phyloP scores from a whole-genome alignment of 345 rosid species.

The Physaria fendleri region DNA sequence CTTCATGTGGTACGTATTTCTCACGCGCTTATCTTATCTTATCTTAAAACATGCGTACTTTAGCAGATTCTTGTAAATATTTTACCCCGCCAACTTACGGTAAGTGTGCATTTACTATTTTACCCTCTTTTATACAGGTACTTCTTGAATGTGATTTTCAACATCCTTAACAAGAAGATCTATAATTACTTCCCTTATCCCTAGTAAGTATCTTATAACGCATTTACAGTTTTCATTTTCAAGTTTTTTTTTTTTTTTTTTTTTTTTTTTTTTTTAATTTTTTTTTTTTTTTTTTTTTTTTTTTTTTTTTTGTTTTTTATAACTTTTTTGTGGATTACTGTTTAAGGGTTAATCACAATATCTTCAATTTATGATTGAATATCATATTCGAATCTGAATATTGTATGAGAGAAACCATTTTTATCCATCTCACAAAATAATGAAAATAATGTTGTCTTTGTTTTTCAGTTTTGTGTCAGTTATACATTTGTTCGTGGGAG shows the following conservation, averaged over 20 bases:
- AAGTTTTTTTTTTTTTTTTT: too few species aligned
- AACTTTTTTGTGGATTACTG: not conserved
- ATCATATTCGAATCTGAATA: conserved; percentile 9
- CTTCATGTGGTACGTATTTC: conserved; percentile 77
- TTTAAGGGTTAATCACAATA: not conserved
- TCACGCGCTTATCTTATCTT: conserved; percentile 15
- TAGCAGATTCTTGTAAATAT: not conserved
- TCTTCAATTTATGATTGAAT: not conserved
- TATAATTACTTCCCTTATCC: conserved; percentile 97
- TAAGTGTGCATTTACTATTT: not conserved
- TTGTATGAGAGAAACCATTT: not conserved
- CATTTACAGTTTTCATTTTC: too few species aligned
- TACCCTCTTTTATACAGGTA: conserved; percentile 17
- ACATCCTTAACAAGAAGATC: conserved; percentile 95
- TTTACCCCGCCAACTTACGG: conserved; percentile 18
- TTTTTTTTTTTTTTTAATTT: not conserved
- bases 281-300: too few species aligned
- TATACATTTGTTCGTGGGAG: conserved; percentile 87
- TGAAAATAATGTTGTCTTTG: not conserved
- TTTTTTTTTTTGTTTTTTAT: too few species aligned
- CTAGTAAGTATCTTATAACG: conserved; percentile 45
- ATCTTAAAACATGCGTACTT: not conserved
- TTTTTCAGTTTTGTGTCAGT: conserved; percentile 82
- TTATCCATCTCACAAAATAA: not conserved
- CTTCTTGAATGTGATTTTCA: conserved; percentile 91